Conservation (phyloP, 176 grass and related monocot species). For the Triticum turgidum region DNA sequence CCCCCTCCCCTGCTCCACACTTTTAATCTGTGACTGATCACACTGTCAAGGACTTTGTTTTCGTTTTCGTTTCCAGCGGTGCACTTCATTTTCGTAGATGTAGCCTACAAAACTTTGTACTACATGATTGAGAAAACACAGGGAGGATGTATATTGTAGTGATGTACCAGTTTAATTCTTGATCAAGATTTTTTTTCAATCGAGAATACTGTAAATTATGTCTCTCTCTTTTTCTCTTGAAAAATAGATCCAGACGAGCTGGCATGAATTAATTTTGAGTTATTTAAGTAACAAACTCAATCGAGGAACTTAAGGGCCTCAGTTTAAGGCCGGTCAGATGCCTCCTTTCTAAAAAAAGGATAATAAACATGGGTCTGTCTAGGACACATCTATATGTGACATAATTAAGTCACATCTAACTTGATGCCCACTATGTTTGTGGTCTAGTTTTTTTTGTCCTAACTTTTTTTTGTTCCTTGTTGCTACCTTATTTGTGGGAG, state of each 20-base stretch:
- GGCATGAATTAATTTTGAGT: too few species aligned
- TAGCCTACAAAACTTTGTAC: slow-evolving; percentile 3
- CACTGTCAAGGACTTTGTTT: background rate
- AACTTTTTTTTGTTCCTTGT: too few species aligned
- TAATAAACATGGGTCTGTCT: too few species aligned
- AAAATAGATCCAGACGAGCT: background rate
- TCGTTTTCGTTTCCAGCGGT: background rate
- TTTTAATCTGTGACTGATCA: background rate
- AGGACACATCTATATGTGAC: too few species aligned
- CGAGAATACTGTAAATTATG: background rate
- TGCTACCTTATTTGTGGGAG: too few species aligned
- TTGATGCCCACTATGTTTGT: too few species aligned
- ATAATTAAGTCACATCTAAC: too few species aligned
- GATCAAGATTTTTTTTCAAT: background rate
- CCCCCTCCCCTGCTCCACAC: background rate
- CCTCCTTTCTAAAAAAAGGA: too few species aligned
- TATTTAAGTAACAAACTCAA: too few species aligned
- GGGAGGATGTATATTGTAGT: slow-evolving; percentile 23
- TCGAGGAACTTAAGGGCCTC: too few species aligned
- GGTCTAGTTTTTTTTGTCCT: too few species aligned
- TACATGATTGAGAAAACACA: background rate
- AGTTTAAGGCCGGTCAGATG: too few species aligned
- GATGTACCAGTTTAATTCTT: background rate
- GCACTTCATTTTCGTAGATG: slow-evolving; percentile 2
- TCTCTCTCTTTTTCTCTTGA: background rate